These are phyloP conservation scores for Ceriops tagal DNA, from an alignment of 345 rosid genomes.

Conservation along the genomic window DNA sequence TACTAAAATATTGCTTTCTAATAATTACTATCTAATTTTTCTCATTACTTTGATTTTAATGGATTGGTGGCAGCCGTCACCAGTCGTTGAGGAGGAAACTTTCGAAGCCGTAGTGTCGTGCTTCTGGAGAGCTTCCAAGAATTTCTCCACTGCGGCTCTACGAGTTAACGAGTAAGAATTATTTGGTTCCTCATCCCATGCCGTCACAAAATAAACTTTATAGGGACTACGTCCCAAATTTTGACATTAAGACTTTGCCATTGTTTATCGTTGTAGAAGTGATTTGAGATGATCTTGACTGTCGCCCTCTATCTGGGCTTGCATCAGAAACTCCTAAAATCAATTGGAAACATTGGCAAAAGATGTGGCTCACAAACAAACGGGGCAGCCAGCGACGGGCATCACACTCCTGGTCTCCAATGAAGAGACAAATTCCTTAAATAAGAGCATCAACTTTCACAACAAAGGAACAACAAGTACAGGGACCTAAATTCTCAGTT, in stretches of 20 bases:
- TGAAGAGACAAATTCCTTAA: constrained; percentile 20
- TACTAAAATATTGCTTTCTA: too few relatives aligned
- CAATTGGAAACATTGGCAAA: constrained; percentile 11
- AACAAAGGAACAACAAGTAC: constrained; percentile 9
- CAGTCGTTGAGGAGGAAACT: too few relatives aligned
- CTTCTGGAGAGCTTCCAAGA: too few relatives aligned
- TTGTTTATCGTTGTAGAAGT: neutral
- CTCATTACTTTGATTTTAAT: too few relatives aligned
- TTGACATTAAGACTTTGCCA: neutral
- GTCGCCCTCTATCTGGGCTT: neutral
- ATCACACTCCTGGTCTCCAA: constrained; percentile 22
- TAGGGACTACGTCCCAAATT: too few relatives aligned
- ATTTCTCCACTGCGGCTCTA: too few relatives aligned
- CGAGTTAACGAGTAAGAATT: too few relatives aligned
- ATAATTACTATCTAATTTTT: too few relatives aligned
- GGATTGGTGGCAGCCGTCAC: too few relatives aligned
- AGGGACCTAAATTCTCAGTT: constrained; percentile 56
- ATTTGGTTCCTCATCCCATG: neutral
- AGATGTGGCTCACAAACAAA: constrained; percentile 20
- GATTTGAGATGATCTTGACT: neutral
- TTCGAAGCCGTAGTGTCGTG: too few relatives aligned
- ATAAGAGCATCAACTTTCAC: constrained; percentile 21
- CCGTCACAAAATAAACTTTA: neutral
- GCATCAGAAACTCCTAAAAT: constrained; percentile 1
- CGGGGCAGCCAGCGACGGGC: constrained; percentile 8